Conservation (phyloP, 2,329 filamentous ascomycete species). For the Calonectria pauciramosa region DNA sequence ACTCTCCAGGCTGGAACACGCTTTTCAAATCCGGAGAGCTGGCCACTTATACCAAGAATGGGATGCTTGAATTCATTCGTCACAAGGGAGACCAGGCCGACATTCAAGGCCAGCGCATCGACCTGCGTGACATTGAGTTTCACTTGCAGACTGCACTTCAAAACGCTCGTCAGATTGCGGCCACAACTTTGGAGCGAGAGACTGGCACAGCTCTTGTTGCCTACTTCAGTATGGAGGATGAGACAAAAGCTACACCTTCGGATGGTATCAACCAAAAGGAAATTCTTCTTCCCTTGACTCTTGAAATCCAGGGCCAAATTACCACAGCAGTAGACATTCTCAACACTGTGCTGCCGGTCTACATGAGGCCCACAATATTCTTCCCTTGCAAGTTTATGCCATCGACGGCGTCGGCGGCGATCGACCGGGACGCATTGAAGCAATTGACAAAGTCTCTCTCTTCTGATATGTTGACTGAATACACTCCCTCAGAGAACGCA, state of each 20-base stretch:
- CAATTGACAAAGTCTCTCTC: conserved; percentile 13
- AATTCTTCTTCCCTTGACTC: neutral
- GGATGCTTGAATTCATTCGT: conserved; percentile 57
- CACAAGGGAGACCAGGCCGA: conserved; percentile 70
- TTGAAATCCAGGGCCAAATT: neutral
- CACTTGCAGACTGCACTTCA: conserved; percentile 3
- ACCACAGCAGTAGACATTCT: neutral
- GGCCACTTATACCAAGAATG: conserved; percentile 47
- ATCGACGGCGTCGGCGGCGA: conserved; percentile 25
- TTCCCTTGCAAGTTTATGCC: conserved; percentile 30
- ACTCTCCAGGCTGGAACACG: conserved; percentile 10
- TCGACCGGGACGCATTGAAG: conserved; percentile 26
- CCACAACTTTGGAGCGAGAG: neutral
- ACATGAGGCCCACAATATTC: conserved; percentile 37
- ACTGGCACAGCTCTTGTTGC: neutral
- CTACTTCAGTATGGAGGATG: neutral
- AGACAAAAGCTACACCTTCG: neutral
- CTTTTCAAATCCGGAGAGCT: conserved; percentile 44
- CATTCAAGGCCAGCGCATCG: conserved; percentile 66
- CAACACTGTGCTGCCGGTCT: conserved; percentile 17
- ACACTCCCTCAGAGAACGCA: neutral
- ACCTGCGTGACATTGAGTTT: conserved; percentile 48
- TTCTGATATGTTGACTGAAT: conserved; percentile 5
- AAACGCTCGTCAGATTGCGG: neutral
- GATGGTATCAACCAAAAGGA: neutral